Conservation (phyloP, 805 yeast genomes). For the Ogataea minuta region DNA sequence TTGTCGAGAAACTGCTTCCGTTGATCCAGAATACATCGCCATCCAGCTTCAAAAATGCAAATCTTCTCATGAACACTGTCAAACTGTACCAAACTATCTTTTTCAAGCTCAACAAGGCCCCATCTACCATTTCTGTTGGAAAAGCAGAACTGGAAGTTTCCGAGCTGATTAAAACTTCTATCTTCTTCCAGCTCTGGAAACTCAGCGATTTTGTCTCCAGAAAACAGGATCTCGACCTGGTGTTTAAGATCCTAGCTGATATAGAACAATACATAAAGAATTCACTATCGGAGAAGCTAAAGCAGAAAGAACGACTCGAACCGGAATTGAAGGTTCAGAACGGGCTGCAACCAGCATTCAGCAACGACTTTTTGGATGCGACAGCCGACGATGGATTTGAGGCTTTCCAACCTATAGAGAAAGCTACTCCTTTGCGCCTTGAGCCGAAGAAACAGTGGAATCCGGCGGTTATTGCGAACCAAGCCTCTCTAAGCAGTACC, state of each 20-base stretch:
- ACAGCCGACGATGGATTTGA: neutral
- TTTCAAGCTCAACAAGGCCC: slow-evolving; percentile 22
- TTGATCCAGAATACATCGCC: slow-evolving; percentile 45
- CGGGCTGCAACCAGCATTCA: no score
- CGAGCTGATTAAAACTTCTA: slow-evolving; percentile 31
- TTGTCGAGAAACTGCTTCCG: slow-evolving; percentile 80
- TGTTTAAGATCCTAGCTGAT: slow-evolving; percentile 18
- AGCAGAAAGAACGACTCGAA: slow-evolving; percentile 3
- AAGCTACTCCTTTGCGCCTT: slow-evolving; percentile 4
- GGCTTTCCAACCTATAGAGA: neutral
- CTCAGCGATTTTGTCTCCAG: slow-evolving; percentile 26
- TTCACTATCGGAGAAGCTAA: slow-evolving; percentile 18
- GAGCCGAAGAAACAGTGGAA: slow-evolving; percentile 1
- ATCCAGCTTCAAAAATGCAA: slow-evolving; percentile 31
- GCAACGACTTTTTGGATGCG: neutral
- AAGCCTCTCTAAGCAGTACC: neutral
- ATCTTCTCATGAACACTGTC: slow-evolving; percentile 31
- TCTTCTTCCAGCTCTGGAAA: slow-evolving; percentile 38
- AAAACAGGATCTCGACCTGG: slow-evolving; percentile 22
- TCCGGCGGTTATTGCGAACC: neutral
- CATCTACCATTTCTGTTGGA: slow-evolving; percentile 24
- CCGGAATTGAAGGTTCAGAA: neutral
- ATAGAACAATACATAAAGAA: slow-evolving; percentile 22
- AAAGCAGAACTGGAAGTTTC: slow-evolving; percentile 26
- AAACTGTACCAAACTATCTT: slow-evolving; percentile 32